Evolutionary conservation across 495 filamentous ascomycete species (phyloP).

Genomic region (Penicillium herquei): DNA sequence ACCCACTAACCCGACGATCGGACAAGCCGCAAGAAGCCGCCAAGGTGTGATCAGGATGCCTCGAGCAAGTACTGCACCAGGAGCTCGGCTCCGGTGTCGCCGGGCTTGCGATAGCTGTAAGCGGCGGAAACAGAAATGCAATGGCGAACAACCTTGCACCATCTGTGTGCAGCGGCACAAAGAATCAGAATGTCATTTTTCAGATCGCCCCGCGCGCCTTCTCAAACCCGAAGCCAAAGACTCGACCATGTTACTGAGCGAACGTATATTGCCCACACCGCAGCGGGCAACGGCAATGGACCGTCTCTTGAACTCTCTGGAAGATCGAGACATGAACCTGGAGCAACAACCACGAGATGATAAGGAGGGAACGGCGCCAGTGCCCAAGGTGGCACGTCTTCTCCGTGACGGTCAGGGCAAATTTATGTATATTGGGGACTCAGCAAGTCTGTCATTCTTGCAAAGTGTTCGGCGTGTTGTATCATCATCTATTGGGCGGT

Average conservation of each 20-base stretch:
- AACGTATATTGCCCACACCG: slow-evolving; percentile 31
- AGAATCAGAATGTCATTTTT: slow-evolving; percentile 45
- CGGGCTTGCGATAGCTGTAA: slow-evolving; percentile 75
- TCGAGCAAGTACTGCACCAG: slow-evolving; percentile 33
- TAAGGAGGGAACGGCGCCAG: slow-evolving; percentile 39
- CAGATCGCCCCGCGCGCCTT: slow-evolving; percentile 40
- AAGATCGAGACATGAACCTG: slow-evolving; percentile 34
- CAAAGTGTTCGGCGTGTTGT: slow-evolving; percentile 73
- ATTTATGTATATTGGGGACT: slow-evolving; percentile 71
- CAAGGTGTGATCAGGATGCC: slow-evolving; percentile 29
- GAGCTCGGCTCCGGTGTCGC: slow-evolving; percentile 39
- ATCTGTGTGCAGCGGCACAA: slow-evolving; percentile 62
- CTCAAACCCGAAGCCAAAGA: slow-evolving; percentile 35
- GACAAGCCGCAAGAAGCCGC: neutral
- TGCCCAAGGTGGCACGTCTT: slow-evolving; percentile 49
- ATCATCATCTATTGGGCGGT: slow-evolving; percentile 60
- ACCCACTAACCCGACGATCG: slow-evolving; percentile 4
- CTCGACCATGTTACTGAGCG: slow-evolving; percentile 42
- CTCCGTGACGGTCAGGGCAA: slow-evolving; percentile 53
- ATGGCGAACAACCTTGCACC: slow-evolving; percentile 67
- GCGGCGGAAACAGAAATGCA: slow-evolving; percentile 77
- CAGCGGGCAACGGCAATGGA: slow-evolving; percentile 44
- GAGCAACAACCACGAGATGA: slow-evolving; percentile 37
- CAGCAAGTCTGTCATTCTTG: slow-evolving; percentile 68
- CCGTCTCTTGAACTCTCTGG: slow-evolving; percentile 37